phyloP scores from a whole-genome alignment of 306 rosid species.

The Alnus glutinosa region DNA sequence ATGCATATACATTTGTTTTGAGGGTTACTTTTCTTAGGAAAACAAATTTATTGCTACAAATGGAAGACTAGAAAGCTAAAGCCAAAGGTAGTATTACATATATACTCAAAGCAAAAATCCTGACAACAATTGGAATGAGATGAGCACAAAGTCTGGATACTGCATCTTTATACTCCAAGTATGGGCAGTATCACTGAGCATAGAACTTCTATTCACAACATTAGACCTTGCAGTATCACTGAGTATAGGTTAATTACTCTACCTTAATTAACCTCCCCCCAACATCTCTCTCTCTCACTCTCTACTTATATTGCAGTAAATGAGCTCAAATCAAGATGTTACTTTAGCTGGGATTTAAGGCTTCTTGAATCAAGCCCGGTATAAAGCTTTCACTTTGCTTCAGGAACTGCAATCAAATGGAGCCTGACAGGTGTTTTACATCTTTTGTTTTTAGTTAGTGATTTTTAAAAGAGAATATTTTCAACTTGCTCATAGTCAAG shows the following conservation, averaged over 20 bases:
- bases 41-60: neutral
- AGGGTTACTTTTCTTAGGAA: neutral
- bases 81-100: neutral
- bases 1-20: neutral
- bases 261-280: neutral
- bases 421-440: conserved; percentile 47
- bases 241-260: neutral
- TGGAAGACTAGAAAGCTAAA: neutral
- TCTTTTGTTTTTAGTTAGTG: conserved; percentile 1
- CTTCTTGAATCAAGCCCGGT: neutral
- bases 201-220: neutral
- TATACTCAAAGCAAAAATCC: neutral
- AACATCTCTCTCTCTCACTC: neutral
- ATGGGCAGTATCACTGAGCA: neutral
- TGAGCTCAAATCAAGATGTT: neutral
- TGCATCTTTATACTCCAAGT: neutral
- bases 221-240: neutral
- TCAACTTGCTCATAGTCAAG: neutral
- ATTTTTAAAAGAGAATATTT: conserved; percentile 1
- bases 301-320: neutral
- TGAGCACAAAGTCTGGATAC: neutral
- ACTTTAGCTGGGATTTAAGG: neutral
- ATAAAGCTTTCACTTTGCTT: neutral
- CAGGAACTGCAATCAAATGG: conserved; percentile 30
- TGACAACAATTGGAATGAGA: neutral